Evolutionary conservation across 257 asterid species (phyloP), one percentile per base, ranked within the genome.

Genomic region (Sherardia arvensis): DNA sequence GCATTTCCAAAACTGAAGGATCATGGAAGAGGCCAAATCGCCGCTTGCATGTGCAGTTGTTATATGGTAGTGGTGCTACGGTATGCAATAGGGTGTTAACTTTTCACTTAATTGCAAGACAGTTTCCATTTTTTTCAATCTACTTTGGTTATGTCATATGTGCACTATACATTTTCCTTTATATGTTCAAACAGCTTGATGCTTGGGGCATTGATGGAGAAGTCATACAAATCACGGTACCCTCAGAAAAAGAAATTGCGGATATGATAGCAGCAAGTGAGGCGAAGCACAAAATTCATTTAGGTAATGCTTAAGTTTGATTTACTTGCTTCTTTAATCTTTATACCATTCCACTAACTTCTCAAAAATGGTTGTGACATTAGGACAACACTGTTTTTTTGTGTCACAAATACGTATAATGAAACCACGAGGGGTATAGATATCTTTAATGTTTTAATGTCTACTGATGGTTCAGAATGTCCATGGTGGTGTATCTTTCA

Each of bases 161-260:
- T 28, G 62, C 36, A 49, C 67, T 65, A 64, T 59, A 63, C 18
- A 34, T 47, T 65, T 64, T 1, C 66, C 38, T 57, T 60, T 55
- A 14, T 33, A 25, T 49, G 66, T 25, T 61, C n/a, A 49, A 62
- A 67, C 72, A 92, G 98, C 80, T 92, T 69, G 91, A 83, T 61
- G 87, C 87, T 43, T 82, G 93, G 91, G 97, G 95, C 45, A 65
- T 48, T 61, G 97, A 88, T 65, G 98, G 98, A 66, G 94, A 85
- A 72, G 65, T 45, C 61, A 53, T 88, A 69, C 81, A 83, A 82
- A 77, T 89, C 67, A 49, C 68, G 53, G 62, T 85, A 78, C 97
- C 98, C 10, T 80, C 93, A 5, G 87, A 89, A 69, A 74, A 69
- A 23, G 89, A 87, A 63, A 75, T 86, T 33, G 80, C 89, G 21